Conservation (phyloP, 495 filamentous ascomycete species). For the Xylaria sp. region DNA sequence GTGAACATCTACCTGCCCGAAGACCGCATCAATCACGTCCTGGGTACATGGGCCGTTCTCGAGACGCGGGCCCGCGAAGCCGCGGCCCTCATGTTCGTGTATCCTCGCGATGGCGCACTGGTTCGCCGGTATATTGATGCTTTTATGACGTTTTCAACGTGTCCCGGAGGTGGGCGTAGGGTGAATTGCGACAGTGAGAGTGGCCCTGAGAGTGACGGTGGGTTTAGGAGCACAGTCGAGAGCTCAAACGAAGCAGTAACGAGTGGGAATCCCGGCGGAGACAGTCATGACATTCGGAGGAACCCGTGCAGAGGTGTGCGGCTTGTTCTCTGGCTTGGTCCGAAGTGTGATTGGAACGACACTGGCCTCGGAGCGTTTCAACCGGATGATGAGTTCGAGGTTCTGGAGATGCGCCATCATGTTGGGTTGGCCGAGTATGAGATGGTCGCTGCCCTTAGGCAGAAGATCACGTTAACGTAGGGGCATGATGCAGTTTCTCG, state of each 20-base stretch:
- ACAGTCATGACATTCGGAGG: neutral
- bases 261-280: neutral
- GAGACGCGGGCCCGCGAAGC: constrained; percentile 14
- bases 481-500: neutral
- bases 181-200: neutral
- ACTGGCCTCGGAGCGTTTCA: constrained; percentile 1
- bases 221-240: neutral
- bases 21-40: constrained; percentile 11
- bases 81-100: constrained; percentile 21
- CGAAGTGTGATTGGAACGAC: constrained; percentile 24
- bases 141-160: neutral
- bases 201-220: neutral
- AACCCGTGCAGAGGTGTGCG: neutral
- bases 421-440: constrained; percentile 22
- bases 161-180: neutral
- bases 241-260: neutral
- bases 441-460: constrained; percentile 22
- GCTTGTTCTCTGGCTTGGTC: constrained; percentile 22
- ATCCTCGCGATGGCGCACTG: constrained; percentile 14
- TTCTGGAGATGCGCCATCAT: constrained; percentile 15
- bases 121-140: constrained; percentile 23
- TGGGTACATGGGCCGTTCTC: constrained; percentile 17
- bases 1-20: constrained; percentile 22
- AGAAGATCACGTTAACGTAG: neutral
- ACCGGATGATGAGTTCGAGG: constrained; percentile 7